These are phyloP conservation scores for Ustilago crameri DNA, from an alignment of 1,284 basidiomycete species.

Conservation along the genomic window DNA sequence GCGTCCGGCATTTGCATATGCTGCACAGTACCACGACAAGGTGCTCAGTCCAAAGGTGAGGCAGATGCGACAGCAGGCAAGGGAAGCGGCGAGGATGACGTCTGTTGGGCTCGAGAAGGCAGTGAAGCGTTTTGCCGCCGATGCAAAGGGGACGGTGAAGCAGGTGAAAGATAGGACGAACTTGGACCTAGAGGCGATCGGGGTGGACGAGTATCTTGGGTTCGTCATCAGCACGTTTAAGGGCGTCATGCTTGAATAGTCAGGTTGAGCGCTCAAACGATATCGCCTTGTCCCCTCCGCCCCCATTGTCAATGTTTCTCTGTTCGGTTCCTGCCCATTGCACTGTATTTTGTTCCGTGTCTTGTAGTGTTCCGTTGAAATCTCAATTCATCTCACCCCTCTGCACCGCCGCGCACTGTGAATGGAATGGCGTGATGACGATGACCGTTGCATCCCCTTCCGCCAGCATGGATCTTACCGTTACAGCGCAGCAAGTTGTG, in stretches of 20 bases:
- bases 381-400: too few relatives aligned
- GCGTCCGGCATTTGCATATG: too few relatives aligned
- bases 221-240: conserved; percentile 25
- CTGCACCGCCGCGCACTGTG: too few relatives aligned
- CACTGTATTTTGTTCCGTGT: too few relatives aligned
- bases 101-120: conserved; percentile 33
- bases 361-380: too few relatives aligned
- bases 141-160: conserved; percentile 24
- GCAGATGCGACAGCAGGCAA: conserved; percentile 18
- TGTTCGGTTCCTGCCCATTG: neutral
- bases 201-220: conserved; percentile 30
- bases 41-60: conserved; percentile 16
- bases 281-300: neutral
- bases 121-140: conserved; percentile 22
- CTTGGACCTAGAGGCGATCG: conserved; percentile 32
- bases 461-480: too few relatives aligned
- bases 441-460: too few relatives aligned
- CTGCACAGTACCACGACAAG: conserved; percentile 20
- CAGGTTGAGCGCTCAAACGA: too few relatives aligned
- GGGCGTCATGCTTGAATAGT: conserved; percentile 8
- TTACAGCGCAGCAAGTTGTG: too few relatives aligned
- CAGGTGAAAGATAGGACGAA: conserved; percentile 24
- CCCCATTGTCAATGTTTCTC: neutral
- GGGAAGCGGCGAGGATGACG: conserved; percentile 22
- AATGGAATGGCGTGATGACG: too few relatives aligned